A percentile compares a stretch with the other conserved stretches of the same genome.
Evolutionary conservation across 202 grass and related monocot genomes (phyloP).

Genomic region (Schoenoplectus triqueter): DNA sequence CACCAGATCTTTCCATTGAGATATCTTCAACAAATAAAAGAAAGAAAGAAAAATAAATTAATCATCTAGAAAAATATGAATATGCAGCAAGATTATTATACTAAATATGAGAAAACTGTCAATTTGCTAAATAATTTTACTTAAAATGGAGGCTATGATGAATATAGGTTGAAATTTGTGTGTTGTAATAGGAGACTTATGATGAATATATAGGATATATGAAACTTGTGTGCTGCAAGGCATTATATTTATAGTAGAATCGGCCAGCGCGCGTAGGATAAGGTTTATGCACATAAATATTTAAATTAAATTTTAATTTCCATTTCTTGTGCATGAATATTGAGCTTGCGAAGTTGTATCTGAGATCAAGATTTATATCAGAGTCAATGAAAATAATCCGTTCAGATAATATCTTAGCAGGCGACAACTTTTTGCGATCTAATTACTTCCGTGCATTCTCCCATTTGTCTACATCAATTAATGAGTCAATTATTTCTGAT

Average conservation of each 20-base stretch:
- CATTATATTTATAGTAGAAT: not conserved
- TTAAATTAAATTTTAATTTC: constrained; percentile 4
- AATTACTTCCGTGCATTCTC: not conserved
- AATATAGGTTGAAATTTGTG: not conserved
- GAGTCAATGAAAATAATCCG: not conserved
- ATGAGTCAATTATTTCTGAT: not conserved
- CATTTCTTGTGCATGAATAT: constrained; percentile 16
- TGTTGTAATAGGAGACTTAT: not conserved
- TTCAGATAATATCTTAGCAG: not conserved
- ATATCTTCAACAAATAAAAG: constrained; percentile 11
- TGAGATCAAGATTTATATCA: not conserved
- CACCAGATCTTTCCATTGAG: not conserved
- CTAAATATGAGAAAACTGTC: not conserved
- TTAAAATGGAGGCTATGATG: not conserved
- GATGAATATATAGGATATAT: not conserved
- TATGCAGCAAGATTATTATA: constrained; percentile 7
- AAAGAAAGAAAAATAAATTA: not conserved
- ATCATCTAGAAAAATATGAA: not conserved
- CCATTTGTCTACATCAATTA: not conserved
- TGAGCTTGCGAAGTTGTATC: not conserved
- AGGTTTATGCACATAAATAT: constrained; percentile 15
- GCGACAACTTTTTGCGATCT: not conserved
- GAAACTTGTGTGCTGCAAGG: not conserved
- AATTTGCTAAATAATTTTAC: not conserved
- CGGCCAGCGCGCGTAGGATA: not conserved